Evolutionary conservation across 2,329 filamentous ascomycete species (phyloP).

Genomic region (Sclerotinia nivalis): DNA sequence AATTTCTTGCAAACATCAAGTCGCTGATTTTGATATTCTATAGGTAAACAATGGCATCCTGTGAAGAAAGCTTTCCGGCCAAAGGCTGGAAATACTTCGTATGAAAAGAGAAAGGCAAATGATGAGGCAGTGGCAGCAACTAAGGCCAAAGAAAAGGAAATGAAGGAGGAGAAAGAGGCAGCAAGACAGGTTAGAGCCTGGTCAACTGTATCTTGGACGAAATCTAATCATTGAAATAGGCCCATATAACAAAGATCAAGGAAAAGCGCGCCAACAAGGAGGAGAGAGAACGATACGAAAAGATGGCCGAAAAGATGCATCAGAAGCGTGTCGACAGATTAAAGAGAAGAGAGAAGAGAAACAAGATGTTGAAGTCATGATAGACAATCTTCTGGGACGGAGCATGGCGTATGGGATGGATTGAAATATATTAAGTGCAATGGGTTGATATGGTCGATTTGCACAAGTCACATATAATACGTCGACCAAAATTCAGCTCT

Average conservation of each 20-base stretch:
- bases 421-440: neutral
- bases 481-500: neutral
- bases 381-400: conserved; percentile 4
- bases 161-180: conserved; percentile 95
- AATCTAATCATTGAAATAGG: conserved; percentile 49
- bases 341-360: conserved; percentile 95
- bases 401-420: conserved; percentile 17
- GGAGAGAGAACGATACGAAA: conserved; percentile 88
- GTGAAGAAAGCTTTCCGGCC: conserved; percentile 84
- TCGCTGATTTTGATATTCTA: neutral
- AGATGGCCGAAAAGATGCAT: conserved; percentile 98
- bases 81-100: conserved; percentile 73
- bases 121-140: conserved; percentile 70
- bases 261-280: conserved; percentile 86
- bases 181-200: conserved; percentile 67
- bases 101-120: conserved; percentile 71
- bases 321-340: conserved; percentile 88
- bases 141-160: conserved; percentile 91
- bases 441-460: neutral
- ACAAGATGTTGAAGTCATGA: conserved; percentile 74
- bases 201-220: neutral
- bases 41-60: conserved; percentile 94
- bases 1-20: neutral
- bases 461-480: neutral
- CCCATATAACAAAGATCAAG: conserved; percentile 75